Conservation (phyloP, 2,329 filamentous ascomycete genomes). For the Pseudogymnoascus sp. region DNA sequence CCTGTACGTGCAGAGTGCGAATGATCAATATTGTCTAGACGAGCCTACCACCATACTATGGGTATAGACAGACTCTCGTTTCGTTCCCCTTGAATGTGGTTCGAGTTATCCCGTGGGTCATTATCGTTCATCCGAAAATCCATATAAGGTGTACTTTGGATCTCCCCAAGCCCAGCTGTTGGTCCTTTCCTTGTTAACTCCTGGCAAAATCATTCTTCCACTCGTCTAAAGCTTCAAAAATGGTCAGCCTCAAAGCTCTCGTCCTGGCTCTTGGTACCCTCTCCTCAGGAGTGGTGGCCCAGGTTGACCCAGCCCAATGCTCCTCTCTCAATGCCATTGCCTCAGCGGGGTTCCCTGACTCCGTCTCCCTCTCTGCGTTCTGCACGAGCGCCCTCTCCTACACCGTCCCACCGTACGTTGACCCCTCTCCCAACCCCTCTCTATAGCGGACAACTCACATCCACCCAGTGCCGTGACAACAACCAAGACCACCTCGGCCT, state of each 20-base stretch:
- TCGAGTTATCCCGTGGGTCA: not conserved
- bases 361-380: not conserved
- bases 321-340: not conserved
- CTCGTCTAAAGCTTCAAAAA: not conserved
- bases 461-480: not conserved
- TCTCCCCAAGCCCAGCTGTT: not conserved
- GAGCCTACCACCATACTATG: not conserved
- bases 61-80: not conserved
- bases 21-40: conserved; percentile 1
- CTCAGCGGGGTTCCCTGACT: not conserved
- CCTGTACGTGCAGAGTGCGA: not conserved
- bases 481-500: not conserved
- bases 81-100: not conserved
- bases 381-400: conserved; percentile 4
- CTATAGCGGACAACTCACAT: not conserved
- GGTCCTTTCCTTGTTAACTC: not conserved
- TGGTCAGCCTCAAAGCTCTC: conserved; percentile 1
- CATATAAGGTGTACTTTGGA: not conserved
- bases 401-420: conserved; percentile 2
- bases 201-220: not conserved
- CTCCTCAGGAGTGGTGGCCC: not conserved
- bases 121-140: not conserved
- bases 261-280: not conserved
- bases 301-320: conserved; percentile 1
- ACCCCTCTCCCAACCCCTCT: not conserved